Base-by-base conservation (phyloP, 148 eudicot species). In the Rhododendron kiyosumense region DNA sequence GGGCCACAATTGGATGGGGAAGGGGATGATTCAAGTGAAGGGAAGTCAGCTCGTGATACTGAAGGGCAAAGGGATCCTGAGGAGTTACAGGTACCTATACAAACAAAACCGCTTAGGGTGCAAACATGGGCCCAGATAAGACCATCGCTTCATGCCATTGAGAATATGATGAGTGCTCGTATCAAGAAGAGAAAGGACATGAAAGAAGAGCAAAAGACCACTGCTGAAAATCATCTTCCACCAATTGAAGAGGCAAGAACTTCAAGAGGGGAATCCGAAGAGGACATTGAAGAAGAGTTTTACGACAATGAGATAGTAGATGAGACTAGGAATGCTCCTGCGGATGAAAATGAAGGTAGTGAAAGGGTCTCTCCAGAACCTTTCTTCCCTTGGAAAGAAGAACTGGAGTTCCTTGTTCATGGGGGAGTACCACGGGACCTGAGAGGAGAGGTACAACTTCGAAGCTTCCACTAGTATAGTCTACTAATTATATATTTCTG, bases 391-490 rank as follows among this genome's bases (percentile, higher is more conserved):
- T 92, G 91, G 94, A 94, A 92, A 86, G 90, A 94, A 89, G 99
- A 96, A 90, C 86, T 96, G 63, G 96, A 93, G 91, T 92, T 89
- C 86, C 99, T 96, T 76, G 99, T 96, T 86, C 99, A 74, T 59
- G 98, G 96, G 87, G 99, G 99, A 85, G 92, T 96, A 67, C 99
- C 99, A 71, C 93, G 92, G 93, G 87, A 92, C 87, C 92, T 96
- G 45, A 93, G 99, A 88, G 99, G 99, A 86, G 99, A 96, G 97
- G 99, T 96, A 89, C 0, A 71, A 57, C 5, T 80, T 36, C 82
- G 61, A 61, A 69, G 9, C 81, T 85, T 82, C 28, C 41, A 67
- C 13, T 54, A 49, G 28, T 52, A 32, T 81, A 20, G 38, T 80
- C 48, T 76, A 57, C 36, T 32, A 36, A 22, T 75, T 78, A 1